Percentiles rank a stretch among this genome's conserved stretches.
These are phyloP conservation scores for Erysimum cheiri DNA, from an alignment of 441 rosid genomes.

Conservation along the genomic window DNA sequence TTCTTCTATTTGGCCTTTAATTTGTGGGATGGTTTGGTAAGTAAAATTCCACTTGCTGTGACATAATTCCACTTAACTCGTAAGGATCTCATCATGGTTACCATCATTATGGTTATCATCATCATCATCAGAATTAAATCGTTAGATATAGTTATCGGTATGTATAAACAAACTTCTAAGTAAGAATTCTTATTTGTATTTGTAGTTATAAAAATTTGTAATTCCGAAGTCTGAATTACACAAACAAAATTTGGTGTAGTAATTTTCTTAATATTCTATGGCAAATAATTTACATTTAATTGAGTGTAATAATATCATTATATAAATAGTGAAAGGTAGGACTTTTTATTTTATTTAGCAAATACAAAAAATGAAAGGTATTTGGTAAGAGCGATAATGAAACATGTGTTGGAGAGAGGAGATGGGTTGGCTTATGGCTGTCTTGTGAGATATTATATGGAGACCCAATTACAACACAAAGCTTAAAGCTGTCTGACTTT, in stretches of 20 bases:
- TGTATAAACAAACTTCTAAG: background rate
- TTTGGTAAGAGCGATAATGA: conserved; percentile 31
- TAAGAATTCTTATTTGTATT: background rate
- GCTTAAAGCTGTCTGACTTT: conserved; percentile 32
- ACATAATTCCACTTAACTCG: background rate
- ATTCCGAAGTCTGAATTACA: background rate
- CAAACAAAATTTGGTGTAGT: background rate
- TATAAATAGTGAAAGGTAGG: conserved; percentile 15
- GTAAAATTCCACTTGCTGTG: conserved; percentile 20
- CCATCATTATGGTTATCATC: background rate
- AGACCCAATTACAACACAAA: conserved; percentile 27
- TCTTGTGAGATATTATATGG: conserved; percentile 34
- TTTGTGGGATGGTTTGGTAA: conserved; percentile 27
- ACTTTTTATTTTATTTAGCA: conserved; percentile 3
- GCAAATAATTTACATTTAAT: background rate
- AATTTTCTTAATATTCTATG: conserved; percentile 4
- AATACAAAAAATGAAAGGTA: conserved; percentile 13
- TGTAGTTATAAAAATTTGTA: background rate
- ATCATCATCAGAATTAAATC: background rate
- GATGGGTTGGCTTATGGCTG: conserved; percentile 42
- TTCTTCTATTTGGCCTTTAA: background rate
- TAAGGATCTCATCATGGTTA: too few relatives aligned
- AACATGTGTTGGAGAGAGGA: conserved; percentile 41
- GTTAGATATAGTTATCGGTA: background rate
- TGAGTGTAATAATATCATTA: background rate